These are phyloP conservation scores for Strobilomyces echinocephalus DNA, from an alignment of 768 basidiomycete genomes.

Conservation along the genomic window DNA sequence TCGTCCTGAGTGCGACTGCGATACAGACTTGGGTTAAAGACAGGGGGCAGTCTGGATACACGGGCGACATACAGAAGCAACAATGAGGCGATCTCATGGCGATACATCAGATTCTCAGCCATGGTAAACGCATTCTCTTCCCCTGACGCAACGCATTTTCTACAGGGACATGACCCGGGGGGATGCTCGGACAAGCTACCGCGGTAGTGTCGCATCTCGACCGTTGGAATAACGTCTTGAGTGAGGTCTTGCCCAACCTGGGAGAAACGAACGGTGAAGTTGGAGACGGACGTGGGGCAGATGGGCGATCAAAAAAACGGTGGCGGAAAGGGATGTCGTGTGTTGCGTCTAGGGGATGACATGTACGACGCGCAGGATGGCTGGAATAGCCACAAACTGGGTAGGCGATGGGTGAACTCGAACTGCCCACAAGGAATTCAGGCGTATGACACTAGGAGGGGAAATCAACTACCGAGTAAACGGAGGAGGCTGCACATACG, in stretches of 20 bases:
- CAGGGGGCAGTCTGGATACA: constrained; percentile 15
- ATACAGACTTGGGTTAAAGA: constrained; percentile 11
- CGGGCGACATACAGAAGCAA: constrained; percentile 20
- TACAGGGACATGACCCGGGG: constrained; percentile 17
- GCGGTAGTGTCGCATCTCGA: constrained; percentile 24
- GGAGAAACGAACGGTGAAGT: constrained; percentile 14
- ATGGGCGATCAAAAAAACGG: constrained; percentile 13
- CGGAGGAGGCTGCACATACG: constrained; percentile 12
- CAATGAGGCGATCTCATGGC: background rate
- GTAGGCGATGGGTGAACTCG: constrained; percentile 28
- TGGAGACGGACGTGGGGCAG: constrained; percentile 16
- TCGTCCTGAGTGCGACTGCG: constrained; percentile 1
- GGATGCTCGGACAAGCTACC: constrained; percentile 9
- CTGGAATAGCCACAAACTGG: constrained; percentile 30
- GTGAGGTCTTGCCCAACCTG: constrained; percentile 14
- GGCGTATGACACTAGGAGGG: constrained; percentile 19
- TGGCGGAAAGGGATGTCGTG: constrained; percentile 6
- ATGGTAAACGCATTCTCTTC: constrained; percentile 28
- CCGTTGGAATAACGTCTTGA: constrained; percentile 27
- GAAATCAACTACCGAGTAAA: background rate
- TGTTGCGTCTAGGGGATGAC: constrained; percentile 2
- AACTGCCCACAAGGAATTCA: constrained; percentile 31
- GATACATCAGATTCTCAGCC: constrained; percentile 28
- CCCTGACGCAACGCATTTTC: constrained; percentile 22
- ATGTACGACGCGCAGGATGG: too few species aligned